Evolutionary conservation across 106 monocot species (phyloP).

Genomic region (Allium sativum): DNA sequence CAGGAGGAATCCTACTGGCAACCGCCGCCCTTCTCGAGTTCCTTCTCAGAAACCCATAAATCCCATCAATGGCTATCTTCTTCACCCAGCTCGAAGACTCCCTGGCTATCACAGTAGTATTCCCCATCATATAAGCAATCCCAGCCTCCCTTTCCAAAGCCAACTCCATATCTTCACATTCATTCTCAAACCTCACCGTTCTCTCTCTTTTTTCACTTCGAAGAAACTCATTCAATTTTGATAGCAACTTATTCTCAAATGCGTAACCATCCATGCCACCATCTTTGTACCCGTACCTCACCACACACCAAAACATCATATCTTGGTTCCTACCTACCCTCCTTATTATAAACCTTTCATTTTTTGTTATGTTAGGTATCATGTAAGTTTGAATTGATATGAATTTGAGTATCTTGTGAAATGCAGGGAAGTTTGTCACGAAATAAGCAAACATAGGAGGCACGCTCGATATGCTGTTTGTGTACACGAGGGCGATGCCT

Average conservation of each 20-base stretch:
- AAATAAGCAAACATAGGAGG: constrained; percentile 80
- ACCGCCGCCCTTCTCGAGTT: constrained; percentile 48
- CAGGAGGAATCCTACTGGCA: constrained; percentile 34
- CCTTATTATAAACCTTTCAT: constrained; percentile 43
- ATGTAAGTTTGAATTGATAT: constrained; percentile 34
- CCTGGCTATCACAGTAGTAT: constrained; percentile 36
- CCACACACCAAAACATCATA: constrained; percentile 39
- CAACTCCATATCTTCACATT: constrained; percentile 44
- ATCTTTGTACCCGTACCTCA: constrained; percentile 72
- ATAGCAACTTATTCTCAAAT: constrained; percentile 54
- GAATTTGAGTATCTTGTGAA: constrained; percentile 57
- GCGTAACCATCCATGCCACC: constrained; percentile 17
- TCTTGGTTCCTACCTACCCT: constrained; percentile 37
- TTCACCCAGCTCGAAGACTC: constrained; percentile 36
- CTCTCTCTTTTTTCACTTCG: constrained; percentile 22
- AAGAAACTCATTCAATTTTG: constrained; percentile 55
- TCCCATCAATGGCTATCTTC: constrained; percentile 37
- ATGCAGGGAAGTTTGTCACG: constrained; percentile 72
- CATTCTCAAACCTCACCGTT: constrained; percentile 19
- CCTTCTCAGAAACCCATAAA: constrained; percentile 55
- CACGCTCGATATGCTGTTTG: constrained; percentile 24
- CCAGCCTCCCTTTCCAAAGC: constrained; percentile 54
- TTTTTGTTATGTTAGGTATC: constrained; percentile 33
- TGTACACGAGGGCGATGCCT: constrained; percentile 51
- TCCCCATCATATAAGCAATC: constrained; percentile 68